phyloP scores from a whole-genome alignment of 2,329 filamentous ascomycete genomes.

The Aspergillus neotritici region DNA sequence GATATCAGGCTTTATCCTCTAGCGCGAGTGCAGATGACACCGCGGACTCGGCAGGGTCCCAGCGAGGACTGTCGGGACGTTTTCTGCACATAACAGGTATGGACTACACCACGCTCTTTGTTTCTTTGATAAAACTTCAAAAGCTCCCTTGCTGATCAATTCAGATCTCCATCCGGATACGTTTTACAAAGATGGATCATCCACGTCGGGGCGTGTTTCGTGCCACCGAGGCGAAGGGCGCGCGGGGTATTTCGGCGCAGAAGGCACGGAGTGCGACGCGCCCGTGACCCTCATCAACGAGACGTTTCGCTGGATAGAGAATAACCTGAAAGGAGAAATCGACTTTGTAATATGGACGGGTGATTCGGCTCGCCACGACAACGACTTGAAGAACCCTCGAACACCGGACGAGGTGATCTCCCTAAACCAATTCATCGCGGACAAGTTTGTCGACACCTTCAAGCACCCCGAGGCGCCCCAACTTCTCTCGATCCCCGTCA shows the following conservation, averaged over 20 bases:
- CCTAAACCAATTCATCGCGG: constrained; percentile 68
- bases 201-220: constrained; percentile 60
- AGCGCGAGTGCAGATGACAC: constrained; percentile 3
- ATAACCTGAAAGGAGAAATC: constrained; percentile 68
- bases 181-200: constrained; percentile 74
- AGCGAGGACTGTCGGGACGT: constrained; percentile 24
- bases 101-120: constrained; percentile 12
- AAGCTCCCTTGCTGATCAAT: constrained; percentile 28
- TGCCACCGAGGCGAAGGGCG: constrained; percentile 76
- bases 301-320: constrained; percentile 82
- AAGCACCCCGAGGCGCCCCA: constrained; percentile 49
- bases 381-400: constrained; percentile 73
- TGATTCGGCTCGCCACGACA: constrained; percentile 84
- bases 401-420: constrained; percentile 68
- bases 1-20: background rate
- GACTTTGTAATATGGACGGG: constrained; percentile 94
- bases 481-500: constrained; percentile 67
- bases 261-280: constrained; percentile 83
- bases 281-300: constrained; percentile 75
- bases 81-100: constrained; percentile 36
- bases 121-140: no score
- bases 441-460: constrained; percentile 73
- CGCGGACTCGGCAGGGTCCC: constrained; percentile 1
- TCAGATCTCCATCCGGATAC: constrained; percentile 87
- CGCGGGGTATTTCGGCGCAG: constrained; percentile 76